These are phyloP conservation scores for Penicillium ochrochloron DNA, from an alignment of 495 filamentous ascomycete species.

Conservation along the genomic window DNA sequence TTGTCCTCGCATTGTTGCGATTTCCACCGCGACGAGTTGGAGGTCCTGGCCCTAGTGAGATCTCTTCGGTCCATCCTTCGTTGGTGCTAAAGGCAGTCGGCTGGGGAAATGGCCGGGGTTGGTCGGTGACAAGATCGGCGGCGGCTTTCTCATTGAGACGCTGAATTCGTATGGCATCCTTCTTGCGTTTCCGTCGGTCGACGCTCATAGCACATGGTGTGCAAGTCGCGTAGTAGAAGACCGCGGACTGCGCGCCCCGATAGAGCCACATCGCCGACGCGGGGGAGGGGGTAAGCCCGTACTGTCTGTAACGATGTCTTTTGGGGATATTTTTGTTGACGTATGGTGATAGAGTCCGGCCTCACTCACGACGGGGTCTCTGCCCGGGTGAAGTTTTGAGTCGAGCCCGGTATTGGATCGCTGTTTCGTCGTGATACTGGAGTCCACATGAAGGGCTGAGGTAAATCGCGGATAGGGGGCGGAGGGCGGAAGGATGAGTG, in stretches of 20 bases:
- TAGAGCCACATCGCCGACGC: conserved; percentile 55
- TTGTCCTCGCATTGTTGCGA: conserved; percentile 51
- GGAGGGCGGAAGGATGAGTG: conserved; percentile 11
- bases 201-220: conserved; percentile 72
- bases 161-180: conserved; percentile 64
- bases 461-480: conserved; percentile 28
- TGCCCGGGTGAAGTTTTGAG: conserved; percentile 33
- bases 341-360: background rate
- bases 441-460: conserved; percentile 51
- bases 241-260: conserved; percentile 71
- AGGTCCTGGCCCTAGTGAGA: conserved; percentile 74
- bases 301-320: background rate
- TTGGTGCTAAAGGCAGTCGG: conserved; percentile 84
- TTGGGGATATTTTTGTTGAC: background rate
- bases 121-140: conserved; percentile 56
- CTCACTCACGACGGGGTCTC: conserved; percentile 30
- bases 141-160: conserved; percentile 60
- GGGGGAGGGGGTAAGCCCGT: conserved; percentile 15
- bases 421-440: conserved; percentile 33
- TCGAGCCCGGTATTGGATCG: conserved; percentile 31
- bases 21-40: conserved; percentile 60
- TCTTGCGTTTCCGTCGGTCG: conserved; percentile 66
- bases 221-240: conserved; percentile 86
- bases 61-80: conserved; percentile 84
- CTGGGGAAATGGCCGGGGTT: conserved; percentile 75